phyloP scores from a whole-genome alignment of 805 yeast species.

The Barnettozyma botsteinii region DNA sequence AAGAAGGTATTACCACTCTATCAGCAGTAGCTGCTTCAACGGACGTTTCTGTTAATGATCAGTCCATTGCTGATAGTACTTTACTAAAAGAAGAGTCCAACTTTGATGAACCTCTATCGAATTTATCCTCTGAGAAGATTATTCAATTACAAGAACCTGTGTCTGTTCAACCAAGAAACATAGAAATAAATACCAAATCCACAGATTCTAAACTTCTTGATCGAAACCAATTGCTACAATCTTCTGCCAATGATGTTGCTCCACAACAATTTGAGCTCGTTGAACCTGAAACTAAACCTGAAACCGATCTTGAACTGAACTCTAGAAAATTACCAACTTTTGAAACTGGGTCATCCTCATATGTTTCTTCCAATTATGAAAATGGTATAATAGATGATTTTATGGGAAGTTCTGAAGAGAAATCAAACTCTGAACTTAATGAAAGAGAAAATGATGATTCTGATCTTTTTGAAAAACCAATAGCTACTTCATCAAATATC shows the following conservation, averaged over 20 bases:
- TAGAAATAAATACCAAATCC: neutral
- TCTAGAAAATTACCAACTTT: conserved; percentile 1
- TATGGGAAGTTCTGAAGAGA: conserved; percentile 18
- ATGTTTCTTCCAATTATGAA: conserved; percentile 23
- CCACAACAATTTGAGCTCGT: conserved; percentile 7
- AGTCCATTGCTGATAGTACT: too few species aligned
- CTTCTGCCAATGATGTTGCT: conserved; percentile 12
- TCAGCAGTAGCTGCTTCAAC: too few species aligned
- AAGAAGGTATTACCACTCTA: neutral
- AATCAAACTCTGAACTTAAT: conserved; percentile 5
- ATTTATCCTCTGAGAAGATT: neutral
- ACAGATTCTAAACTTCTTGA: conserved; percentile 2
- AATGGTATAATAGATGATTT: conserved; percentile 23
- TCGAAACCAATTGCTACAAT: neutral
- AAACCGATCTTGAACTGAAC: neutral
- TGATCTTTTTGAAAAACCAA: conserved; percentile 21
- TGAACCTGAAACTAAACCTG: neutral
- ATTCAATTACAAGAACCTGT: conserved; percentile 12
- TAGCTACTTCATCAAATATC: conserved; percentile 26
- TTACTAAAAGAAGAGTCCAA: too few species aligned
- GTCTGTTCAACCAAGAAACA: conserved; percentile 6
- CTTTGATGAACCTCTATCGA: too few species aligned
- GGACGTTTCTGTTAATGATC: too few species aligned
- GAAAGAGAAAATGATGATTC: conserved; percentile 7
- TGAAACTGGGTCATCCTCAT: conserved; percentile 11